Conservation (phyloP, 805 yeast species). For the Metschnikowia reukaufii region DNA sequence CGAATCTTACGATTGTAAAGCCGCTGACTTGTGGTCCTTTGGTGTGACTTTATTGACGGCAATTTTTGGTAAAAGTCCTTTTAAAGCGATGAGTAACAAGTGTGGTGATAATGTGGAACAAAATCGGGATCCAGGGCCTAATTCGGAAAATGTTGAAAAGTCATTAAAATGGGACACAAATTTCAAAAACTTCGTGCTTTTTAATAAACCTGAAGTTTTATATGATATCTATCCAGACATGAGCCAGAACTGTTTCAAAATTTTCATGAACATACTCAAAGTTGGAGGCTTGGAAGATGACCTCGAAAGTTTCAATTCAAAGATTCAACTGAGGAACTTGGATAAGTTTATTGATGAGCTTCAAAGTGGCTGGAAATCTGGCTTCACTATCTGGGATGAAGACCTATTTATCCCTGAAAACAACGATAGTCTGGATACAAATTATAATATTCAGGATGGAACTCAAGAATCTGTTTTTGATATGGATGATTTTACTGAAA, state of each 20-base stretch:
- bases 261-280: slow-evolving; percentile 42
- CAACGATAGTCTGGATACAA: slow-evolving; percentile 5
- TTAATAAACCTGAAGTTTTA: slow-evolving; percentile 38
- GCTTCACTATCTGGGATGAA: slow-evolving; percentile 50
- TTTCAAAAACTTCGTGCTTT: slow-evolving; percentile 42
- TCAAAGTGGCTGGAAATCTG: slow-evolving; percentile 33
- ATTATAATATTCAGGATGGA: neutral
- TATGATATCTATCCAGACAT: slow-evolving; percentile 51
- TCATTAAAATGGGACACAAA: slow-evolving; percentile 38
- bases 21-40: slow-evolving; percentile 56
- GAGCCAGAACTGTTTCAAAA: slow-evolving; percentile 41
- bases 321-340: slow-evolving; percentile 35
- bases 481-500: slow-evolving; percentile 16
- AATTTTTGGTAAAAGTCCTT: slow-evolving; percentile 54
- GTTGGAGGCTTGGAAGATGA: slow-evolving; percentile 39
- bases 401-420: slow-evolving; percentile 20
- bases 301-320: slow-evolving; percentile 20
- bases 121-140: slow-evolving; percentile 10
- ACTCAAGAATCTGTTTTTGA: slow-evolving; percentile 16
- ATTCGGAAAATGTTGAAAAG: slow-evolving; percentile 11
- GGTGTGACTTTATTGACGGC: slow-evolving; percentile 52
- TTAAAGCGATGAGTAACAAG: slow-evolving; percentile 32
- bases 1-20: slow-evolving; percentile 40
- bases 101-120: slow-evolving; percentile 8
- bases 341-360: slow-evolving; percentile 33